phyloP scores from a whole-genome alignment of 208 protist genomes.

The Wallacemonas rigidus region DNA sequence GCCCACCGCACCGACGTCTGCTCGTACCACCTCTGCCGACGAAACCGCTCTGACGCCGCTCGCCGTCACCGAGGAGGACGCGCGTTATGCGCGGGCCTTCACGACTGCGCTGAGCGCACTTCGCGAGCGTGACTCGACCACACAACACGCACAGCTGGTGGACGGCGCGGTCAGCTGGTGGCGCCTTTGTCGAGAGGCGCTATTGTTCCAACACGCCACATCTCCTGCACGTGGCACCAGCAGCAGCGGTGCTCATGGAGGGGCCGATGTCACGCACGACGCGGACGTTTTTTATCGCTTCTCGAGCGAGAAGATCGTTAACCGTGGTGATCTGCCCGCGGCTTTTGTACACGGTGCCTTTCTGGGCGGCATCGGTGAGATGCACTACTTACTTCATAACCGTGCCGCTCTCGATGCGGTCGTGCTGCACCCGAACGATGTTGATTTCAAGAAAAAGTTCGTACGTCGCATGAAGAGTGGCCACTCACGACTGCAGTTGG shows the following conservation, averaged over 20 bases:
- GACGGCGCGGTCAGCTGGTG: conserved; percentile 10
- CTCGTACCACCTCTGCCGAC: neutral
- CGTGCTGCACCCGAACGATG: conserved; percentile 80
- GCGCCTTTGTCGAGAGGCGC: conserved; percentile 2
- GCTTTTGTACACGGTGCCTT: conserved; percentile 77
- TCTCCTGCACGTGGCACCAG: neutral
- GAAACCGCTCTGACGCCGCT: no score
- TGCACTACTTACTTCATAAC: conserved; percentile 77
- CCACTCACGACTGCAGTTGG: conserved; percentile 57
- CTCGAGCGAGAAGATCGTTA: neutral
- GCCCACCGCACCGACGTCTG: conserved; percentile 1
- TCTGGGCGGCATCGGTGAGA: conserved; percentile 54
- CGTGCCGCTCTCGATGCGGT: conserved; percentile 69
- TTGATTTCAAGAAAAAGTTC: conserved; percentile 72
- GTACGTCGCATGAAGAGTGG: conserved; percentile 62
- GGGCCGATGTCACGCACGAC: neutral
- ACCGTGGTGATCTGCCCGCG: conserved; percentile 31
- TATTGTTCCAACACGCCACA: conserved; percentile 2
- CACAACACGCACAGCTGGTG: neutral
- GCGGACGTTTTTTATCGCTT: conserved; percentile 14
- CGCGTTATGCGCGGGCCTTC: neutral
- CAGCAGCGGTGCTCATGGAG: neutral
- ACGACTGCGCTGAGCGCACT: neutral
- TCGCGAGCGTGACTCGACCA: no score
- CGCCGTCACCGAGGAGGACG: conserved; percentile 1